These are phyloP conservation scores for Fonsecaea erecta DNA, from an alignment of 2,329 filamentous ascomycete species.

Conservation along the genomic window DNA sequence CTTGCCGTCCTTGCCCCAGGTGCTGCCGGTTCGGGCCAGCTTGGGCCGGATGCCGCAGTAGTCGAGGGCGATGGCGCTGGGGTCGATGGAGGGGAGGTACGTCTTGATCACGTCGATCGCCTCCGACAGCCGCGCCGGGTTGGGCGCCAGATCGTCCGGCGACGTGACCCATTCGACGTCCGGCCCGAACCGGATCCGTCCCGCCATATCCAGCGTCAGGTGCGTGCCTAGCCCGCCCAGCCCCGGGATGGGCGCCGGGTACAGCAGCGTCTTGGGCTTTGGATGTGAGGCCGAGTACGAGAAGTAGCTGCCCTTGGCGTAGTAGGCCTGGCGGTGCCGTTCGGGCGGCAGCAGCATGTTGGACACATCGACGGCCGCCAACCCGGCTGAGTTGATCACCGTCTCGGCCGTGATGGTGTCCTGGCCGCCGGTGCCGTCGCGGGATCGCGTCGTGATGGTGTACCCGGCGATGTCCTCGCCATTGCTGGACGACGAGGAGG, in stretches of 20 bases:
- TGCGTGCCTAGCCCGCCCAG: conserved; percentile 91
- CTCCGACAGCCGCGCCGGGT: conserved; percentile 62
- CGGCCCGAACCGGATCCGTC: conserved; percentile 86
- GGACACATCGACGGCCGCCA: conserved; percentile 74
- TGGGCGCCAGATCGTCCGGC: conserved; percentile 71
- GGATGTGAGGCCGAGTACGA: conserved; percentile 73
- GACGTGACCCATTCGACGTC: conserved; percentile 92
- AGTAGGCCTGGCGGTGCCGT: conserved; percentile 68
- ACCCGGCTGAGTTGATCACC: conserved; percentile 83
- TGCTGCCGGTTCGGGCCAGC: conserved; percentile 67
- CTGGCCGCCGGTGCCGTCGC: conserved; percentile 41
- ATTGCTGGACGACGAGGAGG: conserved; percentile 27
- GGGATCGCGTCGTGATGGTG: conserved; percentile 62
- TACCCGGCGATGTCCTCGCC: conserved; percentile 59
- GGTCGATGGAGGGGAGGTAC: conserved; percentile 78
- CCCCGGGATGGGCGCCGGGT: conserved; percentile 82
- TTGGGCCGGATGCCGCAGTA: conserved; percentile 95
- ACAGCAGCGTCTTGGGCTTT: conserved; percentile 74
- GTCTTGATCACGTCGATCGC: conserved; percentile 75
- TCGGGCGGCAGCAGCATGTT: conserved; percentile 75
- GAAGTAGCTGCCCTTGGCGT: conserved; percentile 96
- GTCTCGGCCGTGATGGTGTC: conserved; percentile 72
- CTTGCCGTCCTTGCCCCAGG: conserved; percentile 57
- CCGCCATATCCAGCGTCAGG: conserved; percentile 84
- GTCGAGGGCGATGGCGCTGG: conserved; percentile 70